Evolutionary conservation across 1,284 basidiomycete species (phyloP), one percentile per base, ranked within the genome.

Genomic region (Boletus semigastroideus): DNA sequence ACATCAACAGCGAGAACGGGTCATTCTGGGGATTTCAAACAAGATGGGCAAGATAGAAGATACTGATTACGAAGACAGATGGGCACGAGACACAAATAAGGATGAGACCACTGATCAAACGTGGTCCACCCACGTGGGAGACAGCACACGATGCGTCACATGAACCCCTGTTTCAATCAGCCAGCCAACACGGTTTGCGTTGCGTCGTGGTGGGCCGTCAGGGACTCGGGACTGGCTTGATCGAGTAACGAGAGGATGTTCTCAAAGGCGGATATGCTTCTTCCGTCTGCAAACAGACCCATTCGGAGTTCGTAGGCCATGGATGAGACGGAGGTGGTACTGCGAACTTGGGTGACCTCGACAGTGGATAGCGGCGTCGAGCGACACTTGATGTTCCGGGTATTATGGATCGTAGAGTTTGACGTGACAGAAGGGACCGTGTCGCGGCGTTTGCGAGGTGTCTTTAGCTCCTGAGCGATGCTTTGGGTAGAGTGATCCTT

Each of bases 191-290:
- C 44, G 36, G 45, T 30, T 12, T 20, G 52, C 2, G 45, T 46
- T 31, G 40, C 11, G 25, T 44, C 45, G 16, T 17, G n/a, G 12
- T 42, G 46, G 2, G 37, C 33, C 12, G 40, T 41, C 27, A 22
- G 46, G 6, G 48, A 47, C 22, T 61, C 48, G 0, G 64, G 54
- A 27, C 53, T 67, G 5, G 54, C 49, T 43, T 67, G 67, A 53
- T 69, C 64, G 39, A 66, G 58, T 25, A 69, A 33, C n/a, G 62
- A 64, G 9, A 66, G 55, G 37, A 69, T 55, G 50, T 63, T 61
- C 37, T 63, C 53, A 28, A 67, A 52, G 14, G 60, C 53, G 1
- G 64, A 51, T 36, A 59, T 55, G 27, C 62, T 68, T 39, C 50
- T 56, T 25, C 58, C 60, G 22, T 69, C 62, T 5, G 56, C 58